phyloP scores from a whole-genome alignment of 768 basidiomycete genomes.

The Lactifluus piperatus region DNA sequence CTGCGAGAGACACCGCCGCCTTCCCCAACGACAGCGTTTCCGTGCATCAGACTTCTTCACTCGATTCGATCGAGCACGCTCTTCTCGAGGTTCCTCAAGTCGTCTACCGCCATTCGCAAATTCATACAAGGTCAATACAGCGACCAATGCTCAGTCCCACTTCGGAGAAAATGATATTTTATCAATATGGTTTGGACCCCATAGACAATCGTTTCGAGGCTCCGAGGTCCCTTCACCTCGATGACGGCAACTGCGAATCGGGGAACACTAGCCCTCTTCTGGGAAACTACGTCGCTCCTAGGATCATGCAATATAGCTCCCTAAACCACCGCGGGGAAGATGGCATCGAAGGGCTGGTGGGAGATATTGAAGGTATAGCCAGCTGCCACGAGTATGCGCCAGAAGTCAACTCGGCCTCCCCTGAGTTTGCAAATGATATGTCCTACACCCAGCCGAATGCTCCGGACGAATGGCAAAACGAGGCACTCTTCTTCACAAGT shows the following conservation, averaged over 20 bases:
- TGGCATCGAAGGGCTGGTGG: not conserved
- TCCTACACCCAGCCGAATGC: not conserved
- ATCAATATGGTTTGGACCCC: slow-evolving; percentile 4
- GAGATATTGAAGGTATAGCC: not conserved
- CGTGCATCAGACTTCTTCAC: slow-evolving; percentile 1
- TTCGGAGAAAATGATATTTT: not conserved
- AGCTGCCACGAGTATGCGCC: not conserved
- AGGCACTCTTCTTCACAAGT: not conserved
- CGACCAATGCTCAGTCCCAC: not conserved
- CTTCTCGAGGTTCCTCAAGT: not conserved
- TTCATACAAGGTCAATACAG: slow-evolving; percentile 2
- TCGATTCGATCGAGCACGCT: slow-evolving; percentile 4
- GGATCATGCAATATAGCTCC: not conserved
- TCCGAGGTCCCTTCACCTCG: not conserved
- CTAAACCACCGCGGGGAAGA: not conserved
- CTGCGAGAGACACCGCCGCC: not conserved
- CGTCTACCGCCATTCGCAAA: not conserved
- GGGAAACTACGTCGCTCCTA: not conserved
- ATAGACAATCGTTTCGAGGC: not conserved
- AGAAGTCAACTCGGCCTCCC: not conserved
- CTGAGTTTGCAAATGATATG: not conserved
- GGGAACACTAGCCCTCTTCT: not conserved
- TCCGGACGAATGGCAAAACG: not conserved
- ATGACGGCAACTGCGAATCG: not conserved
- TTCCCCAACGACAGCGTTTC: not conserved